Base-by-base conservation (phyloP, 2,329 filamentous ascomycete species). In the Aspergillus quadrilineatus region DNA sequence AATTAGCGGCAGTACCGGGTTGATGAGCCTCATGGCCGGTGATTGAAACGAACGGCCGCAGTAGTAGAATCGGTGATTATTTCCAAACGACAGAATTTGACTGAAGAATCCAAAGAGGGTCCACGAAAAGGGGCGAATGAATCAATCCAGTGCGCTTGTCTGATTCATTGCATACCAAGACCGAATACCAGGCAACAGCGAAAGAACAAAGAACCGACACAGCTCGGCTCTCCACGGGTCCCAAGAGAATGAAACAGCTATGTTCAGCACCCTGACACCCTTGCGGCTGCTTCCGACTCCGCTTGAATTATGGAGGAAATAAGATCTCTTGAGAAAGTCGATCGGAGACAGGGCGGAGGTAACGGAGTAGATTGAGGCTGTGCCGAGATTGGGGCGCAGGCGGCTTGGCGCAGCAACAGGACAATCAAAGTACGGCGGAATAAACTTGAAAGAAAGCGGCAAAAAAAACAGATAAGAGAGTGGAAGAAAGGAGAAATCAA, bases 21-120 rank as follows among this genome's bases (percentile, higher is more conserved):
- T 62, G 39, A 67, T 53, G 49, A 66, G 55, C 61, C 61, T 63
- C 69, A 72, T 72, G 53, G 53, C 59, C 57, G 52, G 36, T 32
- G 26, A 49, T 57, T 50, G n/a, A 55, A 48, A 50, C 32, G 15
- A 44, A 52, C 50, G 43, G 48, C 56, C 44, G 57, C 52, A 42
- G 50, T 22, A 22, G 22, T 22, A 22, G 26, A 39, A 41, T 41
- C 14, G 26, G 44, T 32, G n/a, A 46, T 46, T 26, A 37, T 12
- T 9, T 10, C 22, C 22, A 22, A 47, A 30, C 28, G 28, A 47
- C 34, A 62, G 50, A 55, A 50, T 50, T 32, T 28, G 46, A 57
- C 47, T 48, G 51, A 22, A 10, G 17, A 22, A 3, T 37, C 34
- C 34, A 37, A 52, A 47, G 32, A 44, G 57, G 17, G 42, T 52